Evolutionary conservation across 192 early-diverging fungal genomes (phyloP), one percentile per base, ranked within the genome.

Genomic region (Cetraspora pellucida): DNA sequence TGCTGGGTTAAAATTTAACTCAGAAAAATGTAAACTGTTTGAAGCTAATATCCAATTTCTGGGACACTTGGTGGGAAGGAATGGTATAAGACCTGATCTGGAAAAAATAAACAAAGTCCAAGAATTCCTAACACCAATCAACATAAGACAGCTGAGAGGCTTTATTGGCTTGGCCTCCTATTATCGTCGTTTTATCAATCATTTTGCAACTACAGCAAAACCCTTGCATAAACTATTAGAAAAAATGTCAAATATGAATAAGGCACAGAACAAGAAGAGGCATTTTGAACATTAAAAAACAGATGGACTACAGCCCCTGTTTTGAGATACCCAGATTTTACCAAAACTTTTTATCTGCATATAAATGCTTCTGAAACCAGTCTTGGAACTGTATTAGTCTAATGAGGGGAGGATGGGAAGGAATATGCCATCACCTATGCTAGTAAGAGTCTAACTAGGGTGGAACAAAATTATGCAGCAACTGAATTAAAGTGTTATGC

Each of bases 161-260:
- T 60, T 60, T 10, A 2, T 60, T 23, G 59, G 1, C 2, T n/a
- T 52, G 2, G 9, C 49, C 9, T 52, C 49, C 1, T 52, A 52
- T 52, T 52, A 52, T 52, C 49, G 17, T 5, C 10, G 10, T 2
- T 52, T 52, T 52, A 52, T 52, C 10, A 2, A 2, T 2, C 3
- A 52, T 5, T 60, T 30, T 28, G 2, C 23, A 2, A 23, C 49
- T 28, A 60, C 2, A 28, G 28, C 59, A 3, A 30, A 60, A 23
- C 21, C 28, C 10, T 10, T 30, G 23, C 10, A 28, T 28, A 60
- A 60, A 3, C 6, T 28, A 10, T 10, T 28, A 2, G 69, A 72
- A 71, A 82, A 79, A 55, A 75, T 4, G 25, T 43, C 1, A 5
- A 9, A 5, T 60, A 23, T 25, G 10, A 60, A 5, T 60, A 27